phyloP scores from a whole-genome alignment of 306 rosid genomes.

The Prunus dulcis region DNA sequence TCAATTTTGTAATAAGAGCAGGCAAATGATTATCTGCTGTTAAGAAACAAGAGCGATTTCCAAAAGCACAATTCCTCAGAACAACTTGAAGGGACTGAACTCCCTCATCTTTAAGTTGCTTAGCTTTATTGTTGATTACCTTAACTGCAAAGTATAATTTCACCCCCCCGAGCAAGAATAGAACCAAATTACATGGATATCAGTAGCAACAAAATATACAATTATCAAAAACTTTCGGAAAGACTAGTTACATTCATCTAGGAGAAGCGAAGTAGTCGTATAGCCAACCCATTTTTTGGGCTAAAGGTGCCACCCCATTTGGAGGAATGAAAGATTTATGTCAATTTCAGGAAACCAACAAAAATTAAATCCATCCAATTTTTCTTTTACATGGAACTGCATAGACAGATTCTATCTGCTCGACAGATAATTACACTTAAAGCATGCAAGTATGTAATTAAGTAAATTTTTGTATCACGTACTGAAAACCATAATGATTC shows the following conservation, averaged over 20 bases:
- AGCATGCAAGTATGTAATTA: not conserved
- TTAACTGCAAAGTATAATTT: not conserved
- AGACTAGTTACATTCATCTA: not conserved
- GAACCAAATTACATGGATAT: not conserved
- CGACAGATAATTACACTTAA: not conserved
- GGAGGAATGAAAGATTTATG: not conserved
- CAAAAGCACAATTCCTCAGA: not conserved
- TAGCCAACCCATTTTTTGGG: not conserved
- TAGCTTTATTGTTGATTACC: not conserved
- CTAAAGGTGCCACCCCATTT: not conserved
- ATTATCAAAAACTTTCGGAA: not conserved
- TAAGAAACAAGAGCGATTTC: not conserved
- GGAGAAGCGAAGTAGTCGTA: not conserved
- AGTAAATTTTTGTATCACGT: not conserved
- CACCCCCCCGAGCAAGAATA: not conserved
- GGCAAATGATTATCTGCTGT: not conserved
- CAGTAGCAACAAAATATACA: not conserved
- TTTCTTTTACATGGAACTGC: not conserved
- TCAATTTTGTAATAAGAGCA: not conserved
- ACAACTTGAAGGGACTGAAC: not conserved
- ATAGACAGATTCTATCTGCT: not conserved
- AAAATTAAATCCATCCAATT: not conserved
- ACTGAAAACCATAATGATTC: not conserved
- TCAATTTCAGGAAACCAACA: not conserved
- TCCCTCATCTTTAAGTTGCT: not conserved